These are phyloP conservation scores for Clavulina sp. DNA, from an alignment of 768 basidiomycete species.

Conservation along the genomic window DNA sequence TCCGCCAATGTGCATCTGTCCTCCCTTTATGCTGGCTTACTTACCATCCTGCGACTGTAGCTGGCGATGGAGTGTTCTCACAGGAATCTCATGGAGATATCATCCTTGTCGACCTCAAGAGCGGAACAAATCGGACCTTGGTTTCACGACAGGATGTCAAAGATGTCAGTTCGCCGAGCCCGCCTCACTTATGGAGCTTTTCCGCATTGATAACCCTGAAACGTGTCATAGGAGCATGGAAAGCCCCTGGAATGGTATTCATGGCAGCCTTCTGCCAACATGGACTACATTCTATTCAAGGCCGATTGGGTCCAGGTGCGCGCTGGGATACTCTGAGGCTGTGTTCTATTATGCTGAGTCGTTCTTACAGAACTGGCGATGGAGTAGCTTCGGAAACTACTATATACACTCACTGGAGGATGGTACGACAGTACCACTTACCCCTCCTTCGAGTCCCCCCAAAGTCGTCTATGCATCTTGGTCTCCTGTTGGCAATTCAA, in stretches of 20 bases:
- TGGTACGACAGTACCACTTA: constrained; percentile 51
- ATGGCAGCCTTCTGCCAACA: constrained; percentile 83
- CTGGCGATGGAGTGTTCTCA: constrained; percentile 88
- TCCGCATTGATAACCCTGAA: not conserved
- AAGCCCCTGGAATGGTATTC: constrained; percentile 29
- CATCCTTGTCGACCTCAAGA: constrained; percentile 63
- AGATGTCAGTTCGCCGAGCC: constrained; percentile 31
- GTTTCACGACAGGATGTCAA: constrained; percentile 40
- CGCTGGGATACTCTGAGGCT: not conserved
- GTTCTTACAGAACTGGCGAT: constrained; percentile 68
- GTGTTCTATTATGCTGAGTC: not conserved
- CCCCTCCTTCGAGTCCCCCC: constrained; percentile 50
- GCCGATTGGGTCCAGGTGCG: constrained; percentile 53
- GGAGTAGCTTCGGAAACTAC: constrained; percentile 81
- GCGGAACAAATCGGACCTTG: constrained; percentile 45
- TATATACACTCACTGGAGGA: constrained; percentile 70
- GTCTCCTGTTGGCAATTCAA: constrained; percentile 64
- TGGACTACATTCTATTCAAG: constrained; percentile 75
- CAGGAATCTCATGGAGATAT: constrained; percentile 43
- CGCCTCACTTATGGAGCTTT: not conserved
- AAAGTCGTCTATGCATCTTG: constrained; percentile 66
- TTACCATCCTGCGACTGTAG: constrained; percentile 23
- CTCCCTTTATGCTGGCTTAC: not conserved
- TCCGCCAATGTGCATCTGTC: constrained; percentile 19
- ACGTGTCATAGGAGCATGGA: constrained; percentile 35